A percentile compares a stretch with the other conserved stretches of the same genome.
These are phyloP conservation scores for Boletus sensibilis DNA, from an alignment of 768 basidiomycete genomes.

Conservation along the genomic window DNA sequence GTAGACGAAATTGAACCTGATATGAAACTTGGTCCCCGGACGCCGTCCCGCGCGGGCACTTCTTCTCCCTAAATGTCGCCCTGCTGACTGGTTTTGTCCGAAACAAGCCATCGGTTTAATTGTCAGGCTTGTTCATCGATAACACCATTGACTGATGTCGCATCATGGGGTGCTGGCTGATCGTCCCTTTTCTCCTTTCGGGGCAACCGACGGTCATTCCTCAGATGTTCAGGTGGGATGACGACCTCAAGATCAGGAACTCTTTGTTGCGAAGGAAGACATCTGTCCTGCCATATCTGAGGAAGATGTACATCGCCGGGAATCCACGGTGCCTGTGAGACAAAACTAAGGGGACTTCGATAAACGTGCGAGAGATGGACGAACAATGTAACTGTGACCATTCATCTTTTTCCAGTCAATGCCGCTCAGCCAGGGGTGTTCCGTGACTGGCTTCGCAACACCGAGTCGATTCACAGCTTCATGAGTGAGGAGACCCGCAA, in stretches of 20 bases:
- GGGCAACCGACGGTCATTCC: slow-evolving; percentile 39
- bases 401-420: slow-evolving; percentile 51
- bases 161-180: background rate
- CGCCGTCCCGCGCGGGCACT: background rate
- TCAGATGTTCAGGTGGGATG: slow-evolving; percentile 34
- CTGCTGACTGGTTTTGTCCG: background rate
- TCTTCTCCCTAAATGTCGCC: background rate
- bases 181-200: background rate
- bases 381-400: slow-evolving; percentile 43
- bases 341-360: background rate
- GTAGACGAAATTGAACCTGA: background rate
- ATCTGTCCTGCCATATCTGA: slow-evolving; percentile 38
- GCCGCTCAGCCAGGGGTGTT: slow-evolving; percentile 45
- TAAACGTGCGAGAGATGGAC: slow-evolving; percentile 18
- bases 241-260: slow-evolving; percentile 42
- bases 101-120: background rate
- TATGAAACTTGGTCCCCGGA: background rate
- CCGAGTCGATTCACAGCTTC: slow-evolving; percentile 43
- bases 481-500: slow-evolving; percentile 40
- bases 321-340: slow-evolving; percentile 43
- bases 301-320: slow-evolving; percentile 29
- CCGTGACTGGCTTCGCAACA: slow-evolving; percentile 32
- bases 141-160: background rate
- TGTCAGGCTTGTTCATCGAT: background rate
- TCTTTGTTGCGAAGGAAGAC: slow-evolving; percentile 36